Evolutionary conservation across 345 rosid genomes (phyloP), one percentile per base, ranked within the genome.

Genomic region (Salix caprea): DNA sequence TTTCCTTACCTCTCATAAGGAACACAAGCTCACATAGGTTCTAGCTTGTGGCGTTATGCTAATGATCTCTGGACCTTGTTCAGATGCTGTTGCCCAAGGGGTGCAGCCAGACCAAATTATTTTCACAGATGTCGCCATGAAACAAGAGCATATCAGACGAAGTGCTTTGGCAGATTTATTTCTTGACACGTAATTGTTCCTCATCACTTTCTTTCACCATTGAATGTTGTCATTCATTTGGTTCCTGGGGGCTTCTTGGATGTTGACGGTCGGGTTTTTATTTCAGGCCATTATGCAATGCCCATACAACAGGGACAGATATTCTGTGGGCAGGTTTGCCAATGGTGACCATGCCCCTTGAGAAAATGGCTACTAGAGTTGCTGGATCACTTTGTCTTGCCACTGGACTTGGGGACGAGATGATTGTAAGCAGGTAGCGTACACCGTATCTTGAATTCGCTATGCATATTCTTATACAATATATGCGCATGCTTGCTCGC

Each of bases 111-210:
- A 91, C 37, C 99, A 96, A 76, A 94, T 96, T 66, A 89, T 96
- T 71, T 96, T 96, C 82, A 94, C 99, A 4, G 98, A 94, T 87
- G 98, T 96, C 82, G 99, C 99, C 65, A 90, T 96, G 99, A 96
- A 96, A 80, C 85, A 80, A 28, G 99, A 96, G 71, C 99, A 96
- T 77, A 94, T 96, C 76, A 87, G 92, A 69, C 95, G 99, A 69
- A 94, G 97, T 84, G 91, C 97, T 54, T 86, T 96, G 75, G 99
- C 99, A 30, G 99, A 96, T 92, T 85, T 96, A 40, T 92, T 89
- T 79, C 95, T 96, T 7, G 99, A 96, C 88, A 88, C 99, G 99
- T 93, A 84, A 85, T 71, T 30, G 67, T 23, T 24, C 67, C 76
- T 67, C 34, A 10, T 64, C 18, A 48, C 19, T 23, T 50, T 36